These are phyloP conservation scores for Diplosphaera chodatii DNA, from an alignment of 139 green algal genomes.

Conservation along the genomic window DNA sequence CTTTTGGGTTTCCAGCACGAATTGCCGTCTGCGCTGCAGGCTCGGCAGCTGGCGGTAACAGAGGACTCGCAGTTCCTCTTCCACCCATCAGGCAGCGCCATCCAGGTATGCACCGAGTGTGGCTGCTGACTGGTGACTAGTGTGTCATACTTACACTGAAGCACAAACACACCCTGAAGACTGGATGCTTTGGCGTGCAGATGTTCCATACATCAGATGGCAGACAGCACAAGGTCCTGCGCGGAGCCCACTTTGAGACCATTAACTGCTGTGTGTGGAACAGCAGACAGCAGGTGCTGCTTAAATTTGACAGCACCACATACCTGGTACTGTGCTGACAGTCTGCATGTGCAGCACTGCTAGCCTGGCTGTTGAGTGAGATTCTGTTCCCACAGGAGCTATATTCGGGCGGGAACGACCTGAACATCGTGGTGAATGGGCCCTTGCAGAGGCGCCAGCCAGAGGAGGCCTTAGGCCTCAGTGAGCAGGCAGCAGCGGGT, in stretches of 20 bases:
- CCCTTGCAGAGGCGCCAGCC: slow-evolving; percentile 7
- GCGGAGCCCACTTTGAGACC: slow-evolving; percentile 24
- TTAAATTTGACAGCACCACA: too few species aligned
- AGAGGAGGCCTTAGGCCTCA: not conserved
- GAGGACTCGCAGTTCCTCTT: slow-evolving; percentile 62
- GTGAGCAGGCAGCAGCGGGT: not conserved
- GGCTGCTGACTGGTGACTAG: too few species aligned
- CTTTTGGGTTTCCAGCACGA: too few species aligned
- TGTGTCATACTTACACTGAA: too few species aligned
- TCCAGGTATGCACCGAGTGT: slow-evolving; percentile 57
- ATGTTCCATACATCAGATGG: not conserved
- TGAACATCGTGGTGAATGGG: slow-evolving; percentile 58
- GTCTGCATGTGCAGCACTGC: too few species aligned
- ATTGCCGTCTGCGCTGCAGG: slow-evolving; percentile 1
- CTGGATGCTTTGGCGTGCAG: not conserved
- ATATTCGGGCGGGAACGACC: slow-evolving; percentile 63
- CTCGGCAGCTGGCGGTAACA: slow-evolving; percentile 52
- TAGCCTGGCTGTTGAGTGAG: too few species aligned
- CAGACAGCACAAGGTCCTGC: not conserved
- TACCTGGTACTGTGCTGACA: too few species aligned
- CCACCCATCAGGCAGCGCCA: slow-evolving; percentile 53
- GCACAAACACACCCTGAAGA: slow-evolving; percentile 38
- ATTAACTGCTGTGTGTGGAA: slow-evolving; percentile 21
- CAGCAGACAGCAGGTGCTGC: not conserved
- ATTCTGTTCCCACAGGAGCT: slow-evolving; percentile 44